phyloP scores from a whole-genome alignment of 2,329 filamentous ascomycete genomes.

The Botryotinia narcissicola region DNA sequence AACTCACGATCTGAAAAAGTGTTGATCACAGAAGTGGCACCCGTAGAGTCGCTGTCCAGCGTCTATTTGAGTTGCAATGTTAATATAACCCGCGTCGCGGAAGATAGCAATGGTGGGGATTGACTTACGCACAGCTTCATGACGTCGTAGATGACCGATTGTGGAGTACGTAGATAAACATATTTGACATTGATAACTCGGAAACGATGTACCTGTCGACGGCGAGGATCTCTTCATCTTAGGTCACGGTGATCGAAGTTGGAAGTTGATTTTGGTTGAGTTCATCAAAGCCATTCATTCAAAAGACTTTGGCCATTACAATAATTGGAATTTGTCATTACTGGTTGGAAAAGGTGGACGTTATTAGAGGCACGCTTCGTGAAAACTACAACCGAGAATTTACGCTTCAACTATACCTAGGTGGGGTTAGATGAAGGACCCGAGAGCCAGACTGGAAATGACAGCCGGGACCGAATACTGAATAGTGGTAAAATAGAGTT shows the following conservation, averaged over 20 bases:
- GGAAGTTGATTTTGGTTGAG: neutral
- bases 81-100: neutral
- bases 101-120: neutral
- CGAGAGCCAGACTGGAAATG: neutral
- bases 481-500: neutral
- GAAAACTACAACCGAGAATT: neutral
- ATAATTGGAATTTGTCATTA: neutral
- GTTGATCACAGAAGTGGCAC: constrained; percentile 13
- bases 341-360: neutral
- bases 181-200: constrained; percentile 14
- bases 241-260: neutral
- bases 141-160: constrained; percentile 15
- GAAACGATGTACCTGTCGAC: neutral
- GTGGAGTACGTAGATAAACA: constrained; percentile 17
- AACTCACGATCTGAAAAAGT: constrained; percentile 13
- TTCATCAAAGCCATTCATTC: neutral
- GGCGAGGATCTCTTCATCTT: constrained; percentile 12
- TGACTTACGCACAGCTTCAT: constrained; percentile 17
- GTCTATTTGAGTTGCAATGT: neutral
- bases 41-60: constrained; percentile 3
- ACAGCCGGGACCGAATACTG: neutral
- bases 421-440: neutral
- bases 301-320: neutral
- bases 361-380: neutral
- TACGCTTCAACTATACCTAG: neutral